These are phyloP conservation scores for Zoysia pacifica DNA, from an alignment of 176 grass and related monocot species.

Conservation along the genomic window DNA sequence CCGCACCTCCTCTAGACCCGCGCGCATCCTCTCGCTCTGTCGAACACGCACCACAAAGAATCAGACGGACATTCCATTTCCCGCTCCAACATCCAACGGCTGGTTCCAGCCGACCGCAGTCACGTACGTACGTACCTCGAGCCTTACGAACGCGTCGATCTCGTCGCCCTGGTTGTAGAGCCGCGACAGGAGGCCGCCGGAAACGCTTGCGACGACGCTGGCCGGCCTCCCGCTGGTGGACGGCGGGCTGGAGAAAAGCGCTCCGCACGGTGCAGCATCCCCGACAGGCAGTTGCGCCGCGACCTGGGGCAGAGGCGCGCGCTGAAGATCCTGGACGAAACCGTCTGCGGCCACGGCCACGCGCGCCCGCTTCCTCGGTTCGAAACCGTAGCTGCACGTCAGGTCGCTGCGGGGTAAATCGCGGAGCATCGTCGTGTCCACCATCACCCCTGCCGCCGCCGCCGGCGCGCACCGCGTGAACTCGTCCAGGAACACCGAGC, in stretches of 20 bases:
- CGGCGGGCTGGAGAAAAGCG: constrained; percentile 1
- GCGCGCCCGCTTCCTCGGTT: constrained; percentile 42
- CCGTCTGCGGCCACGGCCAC: neutral
- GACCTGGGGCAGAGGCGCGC: neutral
- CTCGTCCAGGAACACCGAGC: neutral
- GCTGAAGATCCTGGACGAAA: neutral
- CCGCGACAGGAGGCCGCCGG: constrained; percentile 31
- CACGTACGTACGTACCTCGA: constrained; percentile 43
- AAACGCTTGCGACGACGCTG: neutral
- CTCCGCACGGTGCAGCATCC: neutral
- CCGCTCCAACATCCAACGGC: neutral
- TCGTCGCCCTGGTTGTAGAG: constrained; percentile 33
- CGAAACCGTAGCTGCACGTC: constrained; percentile 8
- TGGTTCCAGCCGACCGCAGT: neutral
- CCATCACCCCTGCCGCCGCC: neutral
- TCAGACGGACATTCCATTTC: neutral
- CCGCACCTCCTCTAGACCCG: constrained; percentile 39
- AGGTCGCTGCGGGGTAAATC: constrained; percentile 28
- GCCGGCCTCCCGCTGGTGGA: constrained; percentile 44
- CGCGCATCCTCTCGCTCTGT: constrained; percentile 50
- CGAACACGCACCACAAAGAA: neutral
- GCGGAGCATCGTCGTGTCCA: neutral
- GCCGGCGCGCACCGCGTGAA: neutral
- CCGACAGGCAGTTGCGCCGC: neutral
- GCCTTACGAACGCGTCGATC: constrained; percentile 46